Base-by-base conservation (phyloP, 2,329 filamentous ascomycete species). In the Coleophoma crateriformis region DNA sequence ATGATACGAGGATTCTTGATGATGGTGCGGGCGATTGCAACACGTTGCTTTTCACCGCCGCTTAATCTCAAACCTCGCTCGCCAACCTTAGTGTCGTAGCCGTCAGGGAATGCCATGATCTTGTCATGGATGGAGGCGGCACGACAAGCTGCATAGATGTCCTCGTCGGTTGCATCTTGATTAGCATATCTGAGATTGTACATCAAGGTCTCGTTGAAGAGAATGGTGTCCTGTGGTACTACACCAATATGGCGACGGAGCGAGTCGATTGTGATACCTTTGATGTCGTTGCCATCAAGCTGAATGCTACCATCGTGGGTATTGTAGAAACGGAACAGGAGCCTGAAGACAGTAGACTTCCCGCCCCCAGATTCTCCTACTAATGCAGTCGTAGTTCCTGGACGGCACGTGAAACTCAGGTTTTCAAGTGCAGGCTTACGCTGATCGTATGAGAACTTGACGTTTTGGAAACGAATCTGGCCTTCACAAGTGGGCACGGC, bases 251-350 rank as follows among this genome's bases (percentile, higher is more conserved):
- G 87, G 52, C 81, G 80, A 58, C 94, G 84, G 49, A 99, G 77
- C n/a, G 90, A 96, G 68, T 96, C 89, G 60, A 97, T 96, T 1
- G 90, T 95, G 51, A 96, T 73, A 57, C 90, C 84, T 66, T 88
- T 83, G 45, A 96, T 88, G 64, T 96, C 83, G 52, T 84, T 80
- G 7, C 87, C 90, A 64, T 97, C 94, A 48, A 99, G 75, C 62
- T 86, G 81, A 50, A 97, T 95, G 61, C 76, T 82, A 34, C 94
- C 94, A 46, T 82, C 79, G 47, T 84, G 77, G 48, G 85, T 82
- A 64, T 96, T 95, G 74, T 97, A 99, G 69, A 96, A 99, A 15
- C 94, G 87, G 76, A 96, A 97, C 66, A 99, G 84, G 45, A 97
- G 79, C 46, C 94, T 87, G 74, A 99, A 96, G 22, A 99, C 81